phyloP scores from a whole-genome alignment of 2,329 filamentous ascomycete genomes.

The Nemania sp. region DNA sequence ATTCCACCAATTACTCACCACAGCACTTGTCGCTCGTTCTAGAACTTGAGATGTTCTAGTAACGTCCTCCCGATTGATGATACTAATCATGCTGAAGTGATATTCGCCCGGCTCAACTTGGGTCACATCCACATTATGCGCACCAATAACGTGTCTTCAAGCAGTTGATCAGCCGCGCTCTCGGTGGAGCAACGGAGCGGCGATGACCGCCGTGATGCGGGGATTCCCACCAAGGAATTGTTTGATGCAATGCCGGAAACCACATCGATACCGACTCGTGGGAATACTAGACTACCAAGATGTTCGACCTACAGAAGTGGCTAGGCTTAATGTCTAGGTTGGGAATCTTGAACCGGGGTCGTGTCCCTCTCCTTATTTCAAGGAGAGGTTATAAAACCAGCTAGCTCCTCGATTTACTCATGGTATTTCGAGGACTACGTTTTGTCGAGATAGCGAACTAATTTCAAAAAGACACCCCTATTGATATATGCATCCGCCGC shows the following conservation, averaged over 20 bases:
- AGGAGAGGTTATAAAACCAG: neutral
- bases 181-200: conserved; percentile 9
- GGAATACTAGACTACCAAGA: conserved; percentile 7
- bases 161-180: neutral
- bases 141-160: conserved; percentile 5
- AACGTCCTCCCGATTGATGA: conserved; percentile 1
- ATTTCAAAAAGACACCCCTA: neutral
- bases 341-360: neutral
- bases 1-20: conserved; percentile 10
- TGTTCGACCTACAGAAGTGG: neutral
- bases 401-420: neutral
- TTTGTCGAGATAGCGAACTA: neutral
- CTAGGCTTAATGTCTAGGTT: neutral
- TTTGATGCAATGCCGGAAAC: neutral
- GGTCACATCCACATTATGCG: conserved; percentile 14
- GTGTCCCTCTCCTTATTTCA: neutral
- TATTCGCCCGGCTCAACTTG: neutral
- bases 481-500: neutral
- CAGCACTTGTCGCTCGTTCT: too few relatives aligned
- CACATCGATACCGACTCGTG: conserved; percentile 15
- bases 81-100: neutral
- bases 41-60: conserved; percentile 4
- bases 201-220: conserved; percentile 8
- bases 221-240: conserved; percentile 2
- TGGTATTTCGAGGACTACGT: neutral